These are phyloP conservation scores for Detonula confervacea DNA, from an alignment of 352 stramenopile species.

Conservation along the genomic window DNA sequence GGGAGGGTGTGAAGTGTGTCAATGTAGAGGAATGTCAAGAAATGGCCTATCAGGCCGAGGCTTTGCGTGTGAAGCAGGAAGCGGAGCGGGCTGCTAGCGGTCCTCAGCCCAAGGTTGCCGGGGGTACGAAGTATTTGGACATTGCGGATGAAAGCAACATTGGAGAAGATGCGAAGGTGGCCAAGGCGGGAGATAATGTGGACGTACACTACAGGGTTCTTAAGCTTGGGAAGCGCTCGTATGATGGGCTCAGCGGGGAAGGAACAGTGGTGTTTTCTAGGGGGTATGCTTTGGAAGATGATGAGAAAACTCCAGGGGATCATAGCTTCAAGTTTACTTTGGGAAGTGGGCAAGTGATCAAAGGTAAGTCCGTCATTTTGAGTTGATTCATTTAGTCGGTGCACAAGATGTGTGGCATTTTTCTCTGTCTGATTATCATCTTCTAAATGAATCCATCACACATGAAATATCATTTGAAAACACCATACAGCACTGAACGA, in stretches of 20 bases:
- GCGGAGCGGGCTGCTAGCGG: slow-evolving; percentile 31
- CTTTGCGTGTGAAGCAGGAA: slow-evolving; percentile 21
- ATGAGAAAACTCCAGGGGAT: slow-evolving; percentile 69
- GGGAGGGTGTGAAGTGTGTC: slow-evolving; percentile 67
- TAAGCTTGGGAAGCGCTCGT: slow-evolving; percentile 82
- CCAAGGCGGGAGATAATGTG: slow-evolving; percentile 64
- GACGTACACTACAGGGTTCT: slow-evolving; percentile 80
- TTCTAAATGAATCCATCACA: too few species aligned
- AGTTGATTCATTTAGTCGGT: too few species aligned
- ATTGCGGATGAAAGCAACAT: slow-evolving; percentile 39
- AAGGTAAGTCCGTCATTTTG: too few species aligned
- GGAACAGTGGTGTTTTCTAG: slow-evolving; percentile 83
- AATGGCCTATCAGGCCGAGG: slow-evolving; percentile 56
- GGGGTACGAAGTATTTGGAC: slow-evolving; percentile 67
- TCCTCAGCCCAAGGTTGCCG: slow-evolving; percentile 47
- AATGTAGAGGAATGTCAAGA: slow-evolving; percentile 85
- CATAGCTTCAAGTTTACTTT: slow-evolving; percentile 71
- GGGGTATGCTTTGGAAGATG: slow-evolving; percentile 81
- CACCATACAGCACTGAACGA: slow-evolving; percentile 81
- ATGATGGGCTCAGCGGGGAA: slow-evolving; percentile 82
- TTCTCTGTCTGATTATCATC: too few species aligned
- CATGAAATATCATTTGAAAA: too few species aligned
- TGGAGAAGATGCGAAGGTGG: neutral
- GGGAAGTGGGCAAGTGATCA: slow-evolving; percentile 62
- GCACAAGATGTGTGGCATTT: too few species aligned